These are phyloP conservation scores for Ceraceosorus guamensis DNA, from an alignment of 1,284 basidiomycete genomes.

Conservation along the genomic window DNA sequence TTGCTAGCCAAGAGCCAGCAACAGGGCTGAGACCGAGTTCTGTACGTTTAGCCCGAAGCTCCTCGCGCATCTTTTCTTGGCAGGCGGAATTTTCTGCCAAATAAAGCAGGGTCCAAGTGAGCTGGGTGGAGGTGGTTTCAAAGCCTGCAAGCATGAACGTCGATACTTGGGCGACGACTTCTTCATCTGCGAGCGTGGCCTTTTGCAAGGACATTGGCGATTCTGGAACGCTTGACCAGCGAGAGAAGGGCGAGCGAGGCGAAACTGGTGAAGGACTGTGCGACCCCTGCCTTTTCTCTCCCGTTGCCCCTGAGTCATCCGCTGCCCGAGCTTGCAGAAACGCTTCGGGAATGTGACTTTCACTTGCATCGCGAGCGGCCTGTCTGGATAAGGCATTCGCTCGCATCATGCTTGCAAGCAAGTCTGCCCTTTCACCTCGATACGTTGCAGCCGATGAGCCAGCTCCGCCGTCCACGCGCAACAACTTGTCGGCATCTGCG, in stretches of 20 bases:
- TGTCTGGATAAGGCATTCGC: constrained; percentile 1
- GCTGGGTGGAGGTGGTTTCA: constrained; percentile 40
- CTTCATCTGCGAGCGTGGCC: constrained; percentile 23
- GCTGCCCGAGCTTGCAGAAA: background rate
- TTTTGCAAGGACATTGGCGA: background rate
- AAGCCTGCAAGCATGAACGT: constrained; percentile 35
- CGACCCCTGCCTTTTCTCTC: background rate
- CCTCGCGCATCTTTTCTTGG: constrained; percentile 29
- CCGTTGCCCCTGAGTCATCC: background rate
- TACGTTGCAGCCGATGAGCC: background rate
- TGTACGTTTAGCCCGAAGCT: constrained; percentile 16
- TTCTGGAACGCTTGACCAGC: background rate
- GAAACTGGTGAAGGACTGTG: background rate
- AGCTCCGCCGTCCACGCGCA: background rate
- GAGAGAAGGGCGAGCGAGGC: background rate
- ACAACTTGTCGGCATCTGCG: background rate
- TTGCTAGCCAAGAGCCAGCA: background rate
- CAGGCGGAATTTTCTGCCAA: constrained; percentile 21
- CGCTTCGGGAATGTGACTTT: background rate
- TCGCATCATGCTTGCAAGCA: constrained; percentile 1
- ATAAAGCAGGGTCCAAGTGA: constrained; percentile 33
- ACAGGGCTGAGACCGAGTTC: constrained; percentile 1
- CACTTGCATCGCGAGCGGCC: background rate
- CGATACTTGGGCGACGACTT: constrained; percentile 37
- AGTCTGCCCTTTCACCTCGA: background rate